Conservation (phyloP, 345 rosid species). For the Combretum micranthum region DNA sequence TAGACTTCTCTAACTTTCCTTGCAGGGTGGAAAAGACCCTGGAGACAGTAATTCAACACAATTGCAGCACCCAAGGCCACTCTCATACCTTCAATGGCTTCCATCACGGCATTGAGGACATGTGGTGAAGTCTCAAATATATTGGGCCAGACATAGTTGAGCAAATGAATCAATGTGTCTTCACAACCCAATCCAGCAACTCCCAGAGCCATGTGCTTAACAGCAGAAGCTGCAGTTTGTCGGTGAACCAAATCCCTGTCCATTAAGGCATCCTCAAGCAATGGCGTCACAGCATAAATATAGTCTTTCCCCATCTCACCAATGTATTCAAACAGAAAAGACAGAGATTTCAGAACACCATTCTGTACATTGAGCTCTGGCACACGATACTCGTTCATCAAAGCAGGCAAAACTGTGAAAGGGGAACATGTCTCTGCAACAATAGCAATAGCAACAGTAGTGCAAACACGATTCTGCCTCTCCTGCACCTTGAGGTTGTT, state of each 20-base stretch:
- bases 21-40: constrained; percentile 97
- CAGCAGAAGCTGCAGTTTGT: constrained; percentile 99
- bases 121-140: constrained; percentile 99
- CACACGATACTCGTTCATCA: constrained; percentile 97
- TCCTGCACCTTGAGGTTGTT: constrained; percentile 99
- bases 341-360: constrained; percentile 92
- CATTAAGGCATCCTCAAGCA: constrained; percentile 98
- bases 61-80: constrained; percentile 88
- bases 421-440: constrained; percentile 99
- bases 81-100: constrained; percentile 96
- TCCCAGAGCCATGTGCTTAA: constrained; percentile 96
- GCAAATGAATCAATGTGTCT: constrained; percentile 83
- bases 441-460: constrained; percentile 93
- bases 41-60: constrained; percentile 87
- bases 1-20: constrained; percentile 97
- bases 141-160: constrained; percentile 98
- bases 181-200: constrained; percentile 99
- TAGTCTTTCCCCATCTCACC: constrained; percentile 99
- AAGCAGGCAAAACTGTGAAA: constrained; percentile 86
- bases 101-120: constrained; percentile 95
- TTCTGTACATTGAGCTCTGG: constrained; percentile 99
- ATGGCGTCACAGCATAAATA: constrained; percentile 93
- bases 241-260: constrained; percentile 95
- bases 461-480: constrained; percentile 98
- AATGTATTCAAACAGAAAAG: constrained; percentile 93